Evolutionary conservation across 495 filamentous ascomycete genomes (phyloP).

Genomic region (Penicillium egyptiacum): DNA sequence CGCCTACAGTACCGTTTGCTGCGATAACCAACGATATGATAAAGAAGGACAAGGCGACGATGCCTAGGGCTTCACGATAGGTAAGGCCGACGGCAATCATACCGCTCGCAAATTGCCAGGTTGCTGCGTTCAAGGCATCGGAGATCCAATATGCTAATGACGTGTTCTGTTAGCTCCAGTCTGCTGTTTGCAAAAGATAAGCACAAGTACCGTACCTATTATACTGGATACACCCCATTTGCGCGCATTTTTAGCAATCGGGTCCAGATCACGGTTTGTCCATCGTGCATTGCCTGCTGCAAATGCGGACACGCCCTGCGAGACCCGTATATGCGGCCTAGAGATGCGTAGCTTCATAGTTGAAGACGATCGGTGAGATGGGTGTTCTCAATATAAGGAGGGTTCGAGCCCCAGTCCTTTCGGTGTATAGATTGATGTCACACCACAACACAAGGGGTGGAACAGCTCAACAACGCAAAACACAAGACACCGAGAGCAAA

Average conservation of each 20-base stretch:
- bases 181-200: not conserved
- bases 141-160: constrained; percentile 61
- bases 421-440: not conserved
- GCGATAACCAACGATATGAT: constrained; percentile 63
- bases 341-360: constrained; percentile 17
- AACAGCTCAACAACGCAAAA: not conserved
- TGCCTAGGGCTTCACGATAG: constrained; percentile 60
- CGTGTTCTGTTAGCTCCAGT: constrained; percentile 1
- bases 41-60: constrained; percentile 61
- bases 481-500: not conserved
- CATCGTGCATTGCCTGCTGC: constrained; percentile 42
- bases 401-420: not conserved
- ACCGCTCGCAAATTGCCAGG: constrained; percentile 61
- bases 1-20: constrained; percentile 62
- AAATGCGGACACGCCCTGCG: constrained; percentile 39
- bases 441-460: not conserved
- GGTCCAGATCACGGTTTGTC: constrained; percentile 50
- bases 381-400: not conserved
- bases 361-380: not conserved
- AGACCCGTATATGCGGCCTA: constrained; percentile 34
- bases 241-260: constrained; percentile 37
- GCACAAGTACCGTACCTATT: constrained; percentile 27
- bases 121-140: constrained; percentile 60
- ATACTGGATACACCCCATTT: constrained; percentile 47
- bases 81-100: constrained; percentile 63